These are phyloP conservation scores for Coemansia sp. DNA, from an alignment of 192 early-diverging fungal genomes.

Conservation along the genomic window DNA sequence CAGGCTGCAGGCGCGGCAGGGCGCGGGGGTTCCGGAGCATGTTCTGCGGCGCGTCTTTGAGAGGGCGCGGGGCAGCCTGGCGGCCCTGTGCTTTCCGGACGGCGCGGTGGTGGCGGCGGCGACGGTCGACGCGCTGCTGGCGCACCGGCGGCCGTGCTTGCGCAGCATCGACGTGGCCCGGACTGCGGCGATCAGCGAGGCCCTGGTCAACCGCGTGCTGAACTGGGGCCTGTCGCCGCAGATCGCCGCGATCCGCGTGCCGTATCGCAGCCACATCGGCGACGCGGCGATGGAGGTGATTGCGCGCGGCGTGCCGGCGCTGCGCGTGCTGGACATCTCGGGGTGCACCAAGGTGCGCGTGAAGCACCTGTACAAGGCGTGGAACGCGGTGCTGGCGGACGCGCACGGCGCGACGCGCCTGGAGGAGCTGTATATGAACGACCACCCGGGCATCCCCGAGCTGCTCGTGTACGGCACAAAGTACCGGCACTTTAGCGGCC, in stretches of 20 bases:
- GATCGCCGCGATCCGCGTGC: slow-evolving; percentile 19
- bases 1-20: background rate
- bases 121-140: slow-evolving; percentile 17
- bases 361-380: slow-evolving; percentile 30
- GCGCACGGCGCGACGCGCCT: slow-evolving; percentile 15
- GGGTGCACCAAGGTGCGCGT: slow-evolving; percentile 30
- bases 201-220: slow-evolving; percentile 12
- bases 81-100: slow-evolving; percentile 10
- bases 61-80: slow-evolving; percentile 12
- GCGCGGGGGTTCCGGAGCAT: slow-evolving; percentile 12
- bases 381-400: slow-evolving; percentile 21
- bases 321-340: slow-evolving; percentile 44
- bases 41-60: slow-evolving; percentile 21
- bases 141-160: slow-evolving; percentile 18
- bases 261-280: slow-evolving; percentile 15
- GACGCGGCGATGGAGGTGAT: slow-evolving; percentile 15
- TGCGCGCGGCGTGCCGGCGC: slow-evolving; percentile 8
- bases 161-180: slow-evolving; percentile 6
- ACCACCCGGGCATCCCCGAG: slow-evolving; percentile 42
- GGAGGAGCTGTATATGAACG: slow-evolving; percentile 33
- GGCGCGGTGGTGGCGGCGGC: background rate
- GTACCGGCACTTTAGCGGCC: slow-evolving; percentile 26
- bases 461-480: slow-evolving; percentile 33
- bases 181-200: background rate
- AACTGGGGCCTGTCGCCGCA: slow-evolving; percentile 11